Base-by-base conservation (phyloP, 1,284 basidiomycete species). In the Ustilago loliicola region DNA sequence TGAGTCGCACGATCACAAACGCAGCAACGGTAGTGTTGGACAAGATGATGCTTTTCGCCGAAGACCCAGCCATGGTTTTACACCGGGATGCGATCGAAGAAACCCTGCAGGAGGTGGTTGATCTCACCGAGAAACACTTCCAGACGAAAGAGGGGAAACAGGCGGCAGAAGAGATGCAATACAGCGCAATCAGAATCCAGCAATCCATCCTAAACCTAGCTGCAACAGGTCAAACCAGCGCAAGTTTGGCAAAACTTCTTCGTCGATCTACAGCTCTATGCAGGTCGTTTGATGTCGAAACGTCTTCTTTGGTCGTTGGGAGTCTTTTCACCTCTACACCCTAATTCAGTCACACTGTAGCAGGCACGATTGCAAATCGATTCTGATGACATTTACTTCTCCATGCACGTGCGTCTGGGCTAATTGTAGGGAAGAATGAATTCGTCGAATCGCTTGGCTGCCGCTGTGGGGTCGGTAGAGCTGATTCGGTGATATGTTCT, bases 401-500 rank as follows among this genome's bases (percentile, higher is more conserved):
- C 15, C 45, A n/a, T 47, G 27, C 15, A 11, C 11, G 10, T 11
- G 6, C 21, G n/a, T 30, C n/a, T 58, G 29, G 23, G 45, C 23
- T 47, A 63, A 9, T 21, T 32, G 13, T 36, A 77, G 1, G 42
- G 38, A 5, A 77, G 52, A 8, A 69, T 62, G 23, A 77, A 77
- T 32, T 77, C 69, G 32, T 77, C 74, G 10, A 27, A 57, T 34
- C 71, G 30, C 59, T 58, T 61, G 0, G n/a, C 48, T 23, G 52
- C 48, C 25, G 40, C 48, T 1, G 38, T 27, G 0, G 19, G 9
- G 4, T 45, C 54, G 2, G 27, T 48, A 3, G 23, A 25, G 8
- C 94, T 93, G 7, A 92, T 91, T n/a, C 92, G 90, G 87, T 97
- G 96, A 87, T 93, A 95, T 23, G 95, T 96, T 82, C 90, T 88